A percentile compares a stretch with the other conserved stretches of the same genome.
Evolutionary conservation across 805 yeast genomes (phyloP).

Genomic region (Maudiozyma barnettii): DNA sequence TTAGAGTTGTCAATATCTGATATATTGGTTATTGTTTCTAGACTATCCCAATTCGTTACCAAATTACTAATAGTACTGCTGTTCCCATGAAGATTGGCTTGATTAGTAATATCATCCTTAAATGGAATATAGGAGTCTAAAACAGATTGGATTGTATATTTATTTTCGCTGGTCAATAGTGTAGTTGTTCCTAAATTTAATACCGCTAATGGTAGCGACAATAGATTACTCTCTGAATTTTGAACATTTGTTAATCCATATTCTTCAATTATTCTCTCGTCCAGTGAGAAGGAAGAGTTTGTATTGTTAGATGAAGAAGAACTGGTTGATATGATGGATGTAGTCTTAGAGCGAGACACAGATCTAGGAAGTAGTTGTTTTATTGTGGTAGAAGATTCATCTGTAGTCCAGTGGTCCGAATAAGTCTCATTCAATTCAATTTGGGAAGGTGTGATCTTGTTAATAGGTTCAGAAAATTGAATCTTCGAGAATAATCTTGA

Average conservation of each 20-base stretch:
- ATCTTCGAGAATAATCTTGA: conserved; percentile 36
- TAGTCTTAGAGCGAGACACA: conserved; percentile 15
- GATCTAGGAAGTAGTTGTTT: conserved; percentile 9
- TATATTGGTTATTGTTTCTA: background rate
- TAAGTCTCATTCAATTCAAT: background rate
- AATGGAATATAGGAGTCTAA: background rate
- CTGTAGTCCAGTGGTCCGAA: conserved; percentile 31
- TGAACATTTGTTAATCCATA: conserved; percentile 40
- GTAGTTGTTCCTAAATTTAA: conserved; percentile 30
- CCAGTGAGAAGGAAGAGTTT: conserved; percentile 26
- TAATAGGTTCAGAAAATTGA: conserved; percentile 25
- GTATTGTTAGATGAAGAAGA: conserved; percentile 15
- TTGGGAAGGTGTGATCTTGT: background rate
- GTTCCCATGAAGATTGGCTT: background rate
- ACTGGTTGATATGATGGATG: conserved; percentile 12
- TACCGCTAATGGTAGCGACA: conserved; percentile 23
- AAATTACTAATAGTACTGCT: background rate
- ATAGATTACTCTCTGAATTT: conserved; percentile 33
- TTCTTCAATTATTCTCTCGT: conserved; percentile 46
- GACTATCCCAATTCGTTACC: background rate
- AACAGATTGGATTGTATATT: conserved; percentile 4
- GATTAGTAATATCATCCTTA: background rate
- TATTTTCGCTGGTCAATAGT: conserved; percentile 30
- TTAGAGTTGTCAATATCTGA: background rate
- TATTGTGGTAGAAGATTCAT: conserved; percentile 28